Percentiles rank a stretch among this genome's conserved stretches.
Evolutionary conservation across 768 basidiomycete species (phyloP).

Genomic region (Xanthoconium purpureum): DNA sequence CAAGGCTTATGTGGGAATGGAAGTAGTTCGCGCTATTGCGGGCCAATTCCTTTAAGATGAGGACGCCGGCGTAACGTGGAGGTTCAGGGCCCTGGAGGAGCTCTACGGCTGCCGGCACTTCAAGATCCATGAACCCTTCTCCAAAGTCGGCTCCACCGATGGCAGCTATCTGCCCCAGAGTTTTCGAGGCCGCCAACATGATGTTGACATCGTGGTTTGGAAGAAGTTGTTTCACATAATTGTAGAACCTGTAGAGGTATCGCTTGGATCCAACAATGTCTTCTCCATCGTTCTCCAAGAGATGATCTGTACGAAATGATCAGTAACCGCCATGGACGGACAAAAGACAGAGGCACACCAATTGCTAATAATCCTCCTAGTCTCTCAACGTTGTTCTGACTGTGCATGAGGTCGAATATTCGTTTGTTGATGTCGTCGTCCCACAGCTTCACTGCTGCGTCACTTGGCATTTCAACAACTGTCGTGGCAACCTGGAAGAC

Average conservation of each 20-base stretch:
- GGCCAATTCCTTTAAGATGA: slow-evolving; percentile 92
- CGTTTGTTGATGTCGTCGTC: slow-evolving; percentile 78
- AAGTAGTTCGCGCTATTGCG: slow-evolving; percentile 85
- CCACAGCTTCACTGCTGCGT: slow-evolving; percentile 79
- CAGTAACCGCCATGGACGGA: slow-evolving; percentile 3
- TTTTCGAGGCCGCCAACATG: slow-evolving; percentile 93
- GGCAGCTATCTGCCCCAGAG: slow-evolving; percentile 80
- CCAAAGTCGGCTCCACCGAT: slow-evolving; percentile 82
- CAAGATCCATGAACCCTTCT: slow-evolving; percentile 85
- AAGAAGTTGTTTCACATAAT: slow-evolving; percentile 90
- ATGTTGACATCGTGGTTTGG: slow-evolving; percentile 89
- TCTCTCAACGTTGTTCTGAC: slow-evolving; percentile 72
- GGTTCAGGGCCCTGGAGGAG: slow-evolving; percentile 75
- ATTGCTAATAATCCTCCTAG: slow-evolving; percentile 88
- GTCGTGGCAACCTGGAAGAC: slow-evolving; percentile 60
- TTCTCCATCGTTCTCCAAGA: slow-evolving; percentile 74
- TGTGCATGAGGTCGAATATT: slow-evolving; percentile 81
- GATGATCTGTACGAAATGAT: slow-evolving; percentile 47
- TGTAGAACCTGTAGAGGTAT: slow-evolving; percentile 83
- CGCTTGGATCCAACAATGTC: slow-evolving; percentile 79
- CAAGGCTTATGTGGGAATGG: slow-evolving; percentile 79
- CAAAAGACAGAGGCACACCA: slow-evolving; percentile 44
- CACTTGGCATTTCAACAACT: slow-evolving; percentile 77
- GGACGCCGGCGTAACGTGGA: slow-evolving; percentile 88
- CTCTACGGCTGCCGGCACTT: slow-evolving; percentile 81